Percentiles rank a stretch among this genome's conserved stretches.
phyloP scores from a whole-genome alignment of 2,329 filamentous ascomycete species.

The Fusarium haematococcum region DNA sequence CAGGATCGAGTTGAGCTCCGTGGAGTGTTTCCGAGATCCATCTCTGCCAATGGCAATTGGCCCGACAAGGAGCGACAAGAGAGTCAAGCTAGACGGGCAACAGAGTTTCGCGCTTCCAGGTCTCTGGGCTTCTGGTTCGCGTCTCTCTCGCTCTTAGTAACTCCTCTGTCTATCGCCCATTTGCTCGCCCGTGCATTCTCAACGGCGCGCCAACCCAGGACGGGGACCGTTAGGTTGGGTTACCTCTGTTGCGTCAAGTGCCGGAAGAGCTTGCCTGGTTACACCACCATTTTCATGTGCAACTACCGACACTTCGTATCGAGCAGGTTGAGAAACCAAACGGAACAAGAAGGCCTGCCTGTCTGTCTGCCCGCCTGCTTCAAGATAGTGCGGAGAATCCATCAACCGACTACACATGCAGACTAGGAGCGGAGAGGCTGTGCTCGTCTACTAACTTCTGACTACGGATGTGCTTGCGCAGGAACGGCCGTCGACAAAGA shows the following conservation, averaged over 20 bases:
- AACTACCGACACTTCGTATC: slow-evolving; percentile 43
- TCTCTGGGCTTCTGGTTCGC: slow-evolving; percentile 13
- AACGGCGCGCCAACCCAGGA: slow-evolving; percentile 36
- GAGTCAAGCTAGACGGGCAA: slow-evolving; percentile 17
- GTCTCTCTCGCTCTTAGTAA: neutral
- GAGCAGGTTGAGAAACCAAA: slow-evolving; percentile 37
- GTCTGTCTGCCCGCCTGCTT: neutral
- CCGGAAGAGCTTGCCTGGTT: slow-evolving; percentile 27
- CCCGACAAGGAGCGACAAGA: slow-evolving; percentile 24
- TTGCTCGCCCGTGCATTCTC: slow-evolving; percentile 8
- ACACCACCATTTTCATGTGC: slow-evolving; percentile 29
- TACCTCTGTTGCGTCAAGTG: slow-evolving; percentile 32
- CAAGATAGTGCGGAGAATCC: slow-evolving; percentile 23
- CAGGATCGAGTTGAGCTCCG: neutral
- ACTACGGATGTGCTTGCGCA: slow-evolving; percentile 38
- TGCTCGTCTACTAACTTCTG: slow-evolving; percentile 33
- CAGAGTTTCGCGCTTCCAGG: slow-evolving; percentile 40
- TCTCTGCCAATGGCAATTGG: slow-evolving; percentile 26
- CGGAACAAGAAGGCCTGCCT: slow-evolving; percentile 5
- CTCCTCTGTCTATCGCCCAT: neutral
- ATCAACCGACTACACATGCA: slow-evolving; percentile 24
- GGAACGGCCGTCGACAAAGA: slow-evolving; percentile 29
- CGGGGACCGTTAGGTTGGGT: slow-evolving; percentile 33
- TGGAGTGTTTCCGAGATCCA: slow-evolving; percentile 1
- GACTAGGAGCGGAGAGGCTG: slow-evolving; percentile 32